Evolutionary conservation across 2,329 filamentous ascomycete species (phyloP).

Genomic region (Hyphodiscus sp.): DNA sequence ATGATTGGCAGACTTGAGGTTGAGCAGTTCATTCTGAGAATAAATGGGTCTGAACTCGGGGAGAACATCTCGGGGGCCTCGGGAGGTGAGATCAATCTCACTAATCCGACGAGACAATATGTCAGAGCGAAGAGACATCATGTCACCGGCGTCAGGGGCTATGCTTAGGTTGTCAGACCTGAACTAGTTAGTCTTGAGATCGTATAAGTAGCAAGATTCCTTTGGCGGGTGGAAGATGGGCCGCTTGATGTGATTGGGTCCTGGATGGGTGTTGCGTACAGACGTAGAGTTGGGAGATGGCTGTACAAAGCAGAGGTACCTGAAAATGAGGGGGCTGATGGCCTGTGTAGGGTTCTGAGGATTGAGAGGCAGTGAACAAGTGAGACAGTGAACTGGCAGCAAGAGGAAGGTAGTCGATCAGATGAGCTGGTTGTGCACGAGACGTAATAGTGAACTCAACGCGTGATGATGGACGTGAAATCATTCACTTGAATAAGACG

Average conservation of each 20-base stretch:
- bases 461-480: background rate
- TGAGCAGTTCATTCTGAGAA: slow-evolving; percentile 16
- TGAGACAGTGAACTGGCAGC: background rate
- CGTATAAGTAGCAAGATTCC: background rate
- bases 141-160: slow-evolving; percentile 4
- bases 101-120: slow-evolving; percentile 21
- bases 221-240: background rate
- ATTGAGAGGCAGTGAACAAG: background rate
- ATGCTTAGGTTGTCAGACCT: background rate
- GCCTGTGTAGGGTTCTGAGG: background rate
- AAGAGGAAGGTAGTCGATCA: background rate
- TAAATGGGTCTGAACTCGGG: slow-evolving; percentile 7
- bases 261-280: background rate
- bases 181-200: background rate
- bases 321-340: background rate
- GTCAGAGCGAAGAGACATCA: slow-evolving; percentile 4
- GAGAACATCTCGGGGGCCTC: slow-evolving; percentile 6
- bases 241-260: background rate
- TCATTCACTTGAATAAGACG: background rate
- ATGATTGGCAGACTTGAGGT: slow-evolving; percentile 1
- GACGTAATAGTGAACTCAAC: background rate
- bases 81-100: slow-evolving; percentile 18
- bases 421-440: background rate
- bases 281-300: background rate
- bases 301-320: slow-evolving; percentile 1